Evolutionary conservation across 2,329 filamentous ascomycete species (phyloP), one percentile per base, ranked within the genome.

Genomic region (Ceratocystis alfenasii): DNA sequence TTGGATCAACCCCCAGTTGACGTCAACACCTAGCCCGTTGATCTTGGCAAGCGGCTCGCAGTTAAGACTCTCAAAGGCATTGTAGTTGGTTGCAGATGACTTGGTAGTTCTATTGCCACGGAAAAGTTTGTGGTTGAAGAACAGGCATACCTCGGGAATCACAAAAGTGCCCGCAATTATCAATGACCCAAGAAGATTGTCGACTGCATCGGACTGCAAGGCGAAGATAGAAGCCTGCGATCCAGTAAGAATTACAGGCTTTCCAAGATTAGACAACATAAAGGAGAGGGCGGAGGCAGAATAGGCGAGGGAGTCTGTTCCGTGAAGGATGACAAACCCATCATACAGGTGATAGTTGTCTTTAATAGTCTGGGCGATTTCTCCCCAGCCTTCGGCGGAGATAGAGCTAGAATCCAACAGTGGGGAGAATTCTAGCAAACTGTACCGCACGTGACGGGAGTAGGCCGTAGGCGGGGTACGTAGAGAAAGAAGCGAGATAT

Each of bases 161-260:
- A 90, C 88, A 73, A 95, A 95, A 68, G 94, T 94, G 44, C 90
- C 90, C 2, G 92, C 92, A 66, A 96, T 87, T 72, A 96, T 90
- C 72, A 96, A 81, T 1, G 90, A 92, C 22, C 89, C 89, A 4
- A 96, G 82, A 12, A 96, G 81, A 72, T 96, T 96, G 76, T 95
- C 91, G 46, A 91, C 88, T 8, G 91, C 92, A 74, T 96, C 92
- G 63, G 88, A 94, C 75, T 96, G 91, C 30, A 95, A 83, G 68
- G 92, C 87, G 71, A 94, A 88, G 81, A 96, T 96, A 60, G 90
- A 90, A 0, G 91, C 88, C 73, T 90, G 87, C 2, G 86, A 88
- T 1, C 87, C 87, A 0, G 92, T 96, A 62, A 96, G 79, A 65
- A 96, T 87, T 41, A 96, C 89, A 1, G 92, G 90, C 78, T 96